A percentile compares a stretch with the other conserved stretches of the same genome.
These are phyloP conservation scores for Kernera saxatilis DNA, from an alignment of 345 rosid species.

Conservation along the genomic window DNA sequence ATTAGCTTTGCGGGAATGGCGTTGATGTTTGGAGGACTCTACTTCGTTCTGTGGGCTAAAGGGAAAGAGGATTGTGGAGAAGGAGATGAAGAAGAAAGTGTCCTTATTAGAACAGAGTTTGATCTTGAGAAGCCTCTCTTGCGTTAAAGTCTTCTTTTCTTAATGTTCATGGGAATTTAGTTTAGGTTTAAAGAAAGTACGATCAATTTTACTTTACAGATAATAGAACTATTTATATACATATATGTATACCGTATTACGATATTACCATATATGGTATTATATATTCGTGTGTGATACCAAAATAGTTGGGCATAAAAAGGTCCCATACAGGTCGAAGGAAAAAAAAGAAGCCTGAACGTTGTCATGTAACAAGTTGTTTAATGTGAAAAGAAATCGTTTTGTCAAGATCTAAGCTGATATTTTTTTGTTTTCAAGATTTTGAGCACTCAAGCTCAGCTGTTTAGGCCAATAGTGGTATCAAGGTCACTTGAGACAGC, in stretches of 20 bases:
- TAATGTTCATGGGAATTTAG: neutral
- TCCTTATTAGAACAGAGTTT: slow-evolving; percentile 28
- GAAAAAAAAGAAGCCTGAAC: neutral
- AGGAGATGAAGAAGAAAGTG: slow-evolving; percentile 30
- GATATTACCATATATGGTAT: neutral
- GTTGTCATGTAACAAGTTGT: neutral
- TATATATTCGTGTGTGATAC: neutral
- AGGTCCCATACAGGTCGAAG: neutral
- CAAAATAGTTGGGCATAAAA: neutral
- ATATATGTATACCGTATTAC: neutral
- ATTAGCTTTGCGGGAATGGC: slow-evolving; percentile 73
- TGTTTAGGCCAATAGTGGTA: too few species aligned
- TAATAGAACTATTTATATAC: neutral
- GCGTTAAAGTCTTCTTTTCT: slow-evolving; percentile 23
- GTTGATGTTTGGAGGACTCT: slow-evolving; percentile 74
- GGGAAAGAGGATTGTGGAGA: slow-evolving; percentile 52
- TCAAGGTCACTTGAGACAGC: too few species aligned
- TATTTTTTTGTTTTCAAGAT: too few species aligned
- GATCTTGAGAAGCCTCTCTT: slow-evolving; percentile 65
- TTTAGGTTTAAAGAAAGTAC: slow-evolving; percentile 2
- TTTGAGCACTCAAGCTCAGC: neutral
- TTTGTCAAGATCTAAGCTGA: too few species aligned
- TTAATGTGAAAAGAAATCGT: neutral
- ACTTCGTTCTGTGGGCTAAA: slow-evolving; percentile 88
- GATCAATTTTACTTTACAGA: neutral